A percentile compares a stretch with the other conserved stretches of the same genome.
Conservation (phyloP, 2,329 filamentous ascomycete species). For the Fusarium haematococcum region DNA sequence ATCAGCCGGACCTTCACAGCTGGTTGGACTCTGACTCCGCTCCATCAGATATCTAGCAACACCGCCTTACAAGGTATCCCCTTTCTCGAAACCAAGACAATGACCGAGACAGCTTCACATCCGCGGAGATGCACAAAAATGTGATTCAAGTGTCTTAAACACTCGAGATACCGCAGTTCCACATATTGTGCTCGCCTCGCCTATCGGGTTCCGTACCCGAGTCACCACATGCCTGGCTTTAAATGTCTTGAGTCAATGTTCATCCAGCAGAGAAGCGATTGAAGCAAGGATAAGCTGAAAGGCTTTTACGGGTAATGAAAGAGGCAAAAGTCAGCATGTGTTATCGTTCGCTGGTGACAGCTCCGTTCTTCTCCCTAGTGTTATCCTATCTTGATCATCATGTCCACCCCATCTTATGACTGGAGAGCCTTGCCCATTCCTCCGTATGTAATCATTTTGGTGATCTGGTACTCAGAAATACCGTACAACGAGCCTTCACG, state of each 20-base stretch:
- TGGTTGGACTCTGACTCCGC: neutral
- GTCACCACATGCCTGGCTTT: neutral
- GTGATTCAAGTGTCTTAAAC: neutral
- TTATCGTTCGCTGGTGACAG: neutral
- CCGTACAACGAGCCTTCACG: constrained; percentile 83
- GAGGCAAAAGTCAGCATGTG: neutral
- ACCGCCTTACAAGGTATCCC: neutral
- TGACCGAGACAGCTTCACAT: neutral
- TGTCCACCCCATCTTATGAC: constrained; percentile 14
- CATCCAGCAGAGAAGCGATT: neutral
- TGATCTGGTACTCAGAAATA: constrained; percentile 79
- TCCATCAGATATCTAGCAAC: neutral
- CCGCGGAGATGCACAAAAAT: neutral
- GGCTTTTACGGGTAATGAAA: neutral
- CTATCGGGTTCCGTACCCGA: neutral
- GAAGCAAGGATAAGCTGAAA: neutral
- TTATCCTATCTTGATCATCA: neutral
- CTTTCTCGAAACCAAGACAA: neutral
- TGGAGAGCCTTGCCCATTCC: constrained; percentile 69
- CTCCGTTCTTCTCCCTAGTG: neutral
- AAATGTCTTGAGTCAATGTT: neutral
- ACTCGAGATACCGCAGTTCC: neutral
- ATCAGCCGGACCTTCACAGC: rapidly evolving
- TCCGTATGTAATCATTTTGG: constrained; percentile 72
- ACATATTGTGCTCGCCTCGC: neutral